Percentiles rank a stretch among this genome's conserved stretches.
Evolutionary conservation across 2,329 filamentous ascomycete genomes (phyloP).

Genomic region (Talaromyces verruculosus): DNA sequence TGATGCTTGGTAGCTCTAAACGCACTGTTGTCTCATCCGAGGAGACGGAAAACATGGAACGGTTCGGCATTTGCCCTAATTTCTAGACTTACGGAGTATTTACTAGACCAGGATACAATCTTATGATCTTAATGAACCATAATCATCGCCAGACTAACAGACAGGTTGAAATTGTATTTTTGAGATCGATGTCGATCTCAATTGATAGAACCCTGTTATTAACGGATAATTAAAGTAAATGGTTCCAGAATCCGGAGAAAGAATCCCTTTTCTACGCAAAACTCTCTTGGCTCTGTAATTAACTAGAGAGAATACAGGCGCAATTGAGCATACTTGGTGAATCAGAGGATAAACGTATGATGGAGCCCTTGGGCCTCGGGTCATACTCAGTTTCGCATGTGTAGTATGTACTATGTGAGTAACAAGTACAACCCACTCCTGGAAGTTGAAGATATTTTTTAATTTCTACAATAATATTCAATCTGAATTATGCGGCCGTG

Average conservation of each 20-base stretch:
- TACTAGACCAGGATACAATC: not conserved
- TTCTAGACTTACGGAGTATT: not conserved
- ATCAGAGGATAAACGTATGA: not conserved
- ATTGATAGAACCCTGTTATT: not conserved
- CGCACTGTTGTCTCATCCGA: not conserved
- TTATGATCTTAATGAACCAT: not conserved
- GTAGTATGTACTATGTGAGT: not conserved
- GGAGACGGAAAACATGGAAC: not conserved
- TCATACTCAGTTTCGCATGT: not conserved
- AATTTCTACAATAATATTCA: not conserved
- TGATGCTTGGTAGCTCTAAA: not conserved
- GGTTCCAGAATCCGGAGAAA: not conserved
- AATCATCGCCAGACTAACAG: not conserved
- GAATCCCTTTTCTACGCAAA: not conserved
- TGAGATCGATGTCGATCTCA: not conserved
- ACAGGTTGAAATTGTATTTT: not conserved
- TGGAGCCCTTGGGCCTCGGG: not conserved
- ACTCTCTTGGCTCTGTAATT: not conserved
- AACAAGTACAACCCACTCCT: not conserved
- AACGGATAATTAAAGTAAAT: not conserved
- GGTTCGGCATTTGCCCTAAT: not conserved
- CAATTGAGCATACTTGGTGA: not conserved
- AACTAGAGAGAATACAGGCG: not conserved
- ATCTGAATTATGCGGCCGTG: not conserved
- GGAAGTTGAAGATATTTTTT: not conserved